Evolutionary conservation across 148 eudicot genomes (phyloP).

Genomic region (Cornus kousa): DNA sequence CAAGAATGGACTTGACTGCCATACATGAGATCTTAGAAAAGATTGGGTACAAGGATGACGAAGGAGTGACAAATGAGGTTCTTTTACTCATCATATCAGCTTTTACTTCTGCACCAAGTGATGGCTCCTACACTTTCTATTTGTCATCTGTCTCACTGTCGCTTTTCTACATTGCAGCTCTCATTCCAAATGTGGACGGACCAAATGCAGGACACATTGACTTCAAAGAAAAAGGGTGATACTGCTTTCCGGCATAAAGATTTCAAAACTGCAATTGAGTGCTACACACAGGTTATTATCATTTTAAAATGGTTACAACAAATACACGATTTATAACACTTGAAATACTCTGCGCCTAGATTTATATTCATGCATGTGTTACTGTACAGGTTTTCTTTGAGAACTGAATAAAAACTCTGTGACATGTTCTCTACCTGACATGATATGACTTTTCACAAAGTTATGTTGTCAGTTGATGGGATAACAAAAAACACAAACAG

Average conservation of each 20-base stretch:
- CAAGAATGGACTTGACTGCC: slow-evolving; percentile 61
- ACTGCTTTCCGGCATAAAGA: slow-evolving; percentile 51
- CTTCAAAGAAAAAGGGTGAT: slow-evolving; percentile 67
- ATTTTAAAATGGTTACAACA: not conserved
- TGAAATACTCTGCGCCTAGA: too few species aligned
- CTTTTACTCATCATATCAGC: not conserved
- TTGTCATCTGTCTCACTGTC: slow-evolving; percentile 5
- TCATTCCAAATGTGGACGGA: slow-evolving; percentile 79
- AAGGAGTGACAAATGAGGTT: slow-evolving; percentile 66
- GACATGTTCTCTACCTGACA: too few species aligned
- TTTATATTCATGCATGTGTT: too few species aligned
- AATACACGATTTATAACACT: not conserved
- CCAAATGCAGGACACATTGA: slow-evolving; percentile 58
- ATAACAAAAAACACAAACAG: too few species aligned
- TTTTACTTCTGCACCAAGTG: not conserved
- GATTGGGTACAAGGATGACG: slow-evolving; percentile 60
- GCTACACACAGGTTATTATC: slow-evolving; percentile 47
- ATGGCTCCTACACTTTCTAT: not conserved
- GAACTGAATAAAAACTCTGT: too few species aligned
- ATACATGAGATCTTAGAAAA: slow-evolving; percentile 60
- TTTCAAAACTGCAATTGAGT: slow-evolving; percentile 43
- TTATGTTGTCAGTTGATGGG: too few species aligned
- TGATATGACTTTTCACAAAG: too few species aligned
- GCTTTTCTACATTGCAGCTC: slow-evolving; percentile 36
- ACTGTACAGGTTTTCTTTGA: too few species aligned